Conservation (phyloP, 2,329 filamentous ascomycete species). For the Aspergillus awamori region DNA sequence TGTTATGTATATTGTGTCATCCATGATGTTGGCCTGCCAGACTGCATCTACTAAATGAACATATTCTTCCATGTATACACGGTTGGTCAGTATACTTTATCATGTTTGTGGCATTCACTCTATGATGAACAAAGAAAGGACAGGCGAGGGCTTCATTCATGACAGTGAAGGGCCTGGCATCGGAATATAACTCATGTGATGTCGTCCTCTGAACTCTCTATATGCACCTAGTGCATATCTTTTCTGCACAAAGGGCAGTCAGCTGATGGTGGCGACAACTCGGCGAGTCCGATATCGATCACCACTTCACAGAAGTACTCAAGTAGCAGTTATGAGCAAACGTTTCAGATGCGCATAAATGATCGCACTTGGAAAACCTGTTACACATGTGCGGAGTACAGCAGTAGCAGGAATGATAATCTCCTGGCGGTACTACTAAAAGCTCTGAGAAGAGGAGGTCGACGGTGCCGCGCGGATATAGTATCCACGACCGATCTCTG, state of each 20-base stretch:
- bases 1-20: not conserved
- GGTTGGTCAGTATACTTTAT: no score
- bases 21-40: not conserved
- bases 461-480: not conserved
- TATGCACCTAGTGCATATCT: not conserved
- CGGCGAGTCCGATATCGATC: constrained; percentile 12
- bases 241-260: not conserved
- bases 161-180: not conserved
- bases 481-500: not conserved
- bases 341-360: not conserved
- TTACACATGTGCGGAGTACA: not conserved
- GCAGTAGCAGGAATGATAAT: not conserved
- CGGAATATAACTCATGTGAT: no score
- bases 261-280: constrained; percentile 9
- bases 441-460: not conserved
- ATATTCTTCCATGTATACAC: not conserved
- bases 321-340: not conserved
- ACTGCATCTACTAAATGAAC: not conserved
- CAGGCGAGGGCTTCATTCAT: no score
- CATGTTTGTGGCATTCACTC: no score
- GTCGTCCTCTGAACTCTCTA: no score
- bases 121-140: no score
- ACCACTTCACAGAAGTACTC: not conserved
- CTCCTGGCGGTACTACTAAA: not conserved
- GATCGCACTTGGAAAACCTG: not conserved